phyloP scores from a whole-genome alignment of 1,139 yeast species.

The Hansenula lynferdii region DNA sequence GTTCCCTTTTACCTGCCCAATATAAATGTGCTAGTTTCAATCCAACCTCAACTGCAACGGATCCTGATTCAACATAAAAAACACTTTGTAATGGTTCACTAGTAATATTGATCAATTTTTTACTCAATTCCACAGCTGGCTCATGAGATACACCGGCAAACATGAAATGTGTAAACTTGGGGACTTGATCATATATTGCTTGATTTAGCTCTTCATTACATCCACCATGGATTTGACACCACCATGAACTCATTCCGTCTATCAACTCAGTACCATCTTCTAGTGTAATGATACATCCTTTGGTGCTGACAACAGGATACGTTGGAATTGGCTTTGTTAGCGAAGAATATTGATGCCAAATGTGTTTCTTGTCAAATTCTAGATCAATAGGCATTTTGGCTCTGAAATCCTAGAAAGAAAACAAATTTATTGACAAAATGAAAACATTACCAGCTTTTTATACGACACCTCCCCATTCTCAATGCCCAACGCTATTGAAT shows the following conservation, averaged over 20 bases:
- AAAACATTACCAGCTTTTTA: no score
- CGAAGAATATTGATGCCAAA: conserved; percentile 3
- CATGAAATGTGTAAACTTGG: conserved; percentile 3
- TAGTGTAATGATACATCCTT: neutral
- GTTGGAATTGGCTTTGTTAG: conserved; percentile 1
- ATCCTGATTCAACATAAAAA: conserved; percentile 1
- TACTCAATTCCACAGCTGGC: neutral
- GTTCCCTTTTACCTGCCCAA: conserved; percentile 1
- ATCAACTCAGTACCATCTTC: neutral
- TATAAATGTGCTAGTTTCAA: conserved; percentile 2
- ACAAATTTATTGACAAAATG: no score
- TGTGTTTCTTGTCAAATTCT: conserved; percentile 1
- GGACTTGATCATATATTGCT: conserved; percentile 3
- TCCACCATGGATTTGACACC: conserved; percentile 3
- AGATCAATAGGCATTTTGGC: conserved; percentile 1
- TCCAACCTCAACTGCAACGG: conserved; percentile 3
- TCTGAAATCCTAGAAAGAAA: no score
- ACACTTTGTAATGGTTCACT: conserved; percentile 1
- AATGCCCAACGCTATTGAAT: no score
- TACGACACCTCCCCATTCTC: no score
- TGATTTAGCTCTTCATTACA: conserved; percentile 2
- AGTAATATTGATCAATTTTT: neutral
- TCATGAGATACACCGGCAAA: conserved; percentile 3
- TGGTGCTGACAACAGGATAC: neutral
- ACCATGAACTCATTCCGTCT: conserved; percentile 3